phyloP scores from a whole-genome alignment of 192 early-diverging fungal species.

The Coemansia reversa region DNA sequence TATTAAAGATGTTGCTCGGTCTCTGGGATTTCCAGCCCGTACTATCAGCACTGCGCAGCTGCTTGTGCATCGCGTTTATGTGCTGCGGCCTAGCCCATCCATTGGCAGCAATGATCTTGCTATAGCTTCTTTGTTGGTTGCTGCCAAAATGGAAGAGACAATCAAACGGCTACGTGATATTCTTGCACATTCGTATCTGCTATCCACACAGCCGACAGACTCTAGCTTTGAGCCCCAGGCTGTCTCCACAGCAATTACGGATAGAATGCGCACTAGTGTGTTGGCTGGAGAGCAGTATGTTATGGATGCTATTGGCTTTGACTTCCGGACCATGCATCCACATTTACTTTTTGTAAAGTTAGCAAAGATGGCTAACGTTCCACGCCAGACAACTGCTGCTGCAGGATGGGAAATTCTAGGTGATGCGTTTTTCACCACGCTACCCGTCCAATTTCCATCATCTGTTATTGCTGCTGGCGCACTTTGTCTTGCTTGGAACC shows the following conservation, averaged over 20 bases:
- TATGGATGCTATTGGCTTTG: constrained; percentile 78
- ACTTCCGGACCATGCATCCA: constrained; percentile 75
- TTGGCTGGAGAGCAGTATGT: constrained; percentile 68
- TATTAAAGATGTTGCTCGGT: constrained; percentile 34
- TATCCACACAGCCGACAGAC: constrained; percentile 5
- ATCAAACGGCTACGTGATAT: constrained; percentile 83
- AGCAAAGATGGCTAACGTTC: constrained; percentile 60
- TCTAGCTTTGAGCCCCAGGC: constrained; percentile 29
- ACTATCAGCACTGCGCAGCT: constrained; percentile 48
- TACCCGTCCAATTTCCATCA: constrained; percentile 52
- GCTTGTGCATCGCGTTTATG: constrained; percentile 43
- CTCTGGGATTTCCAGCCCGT: constrained; percentile 43
- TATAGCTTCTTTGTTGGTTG: constrained; percentile 73
- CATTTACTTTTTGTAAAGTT: constrained; percentile 72
- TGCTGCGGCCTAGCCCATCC: constrained; percentile 21
- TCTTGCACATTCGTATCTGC: constrained; percentile 59
- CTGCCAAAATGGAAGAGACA: constrained; percentile 85
- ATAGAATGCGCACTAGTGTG: constrained; percentile 65
- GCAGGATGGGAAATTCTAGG: constrained; percentile 46
- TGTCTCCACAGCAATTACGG: constrained; percentile 55
- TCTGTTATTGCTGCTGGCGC: constrained; percentile 42
- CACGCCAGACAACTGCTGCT: constrained; percentile 16
- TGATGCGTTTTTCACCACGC: constrained; percentile 49
- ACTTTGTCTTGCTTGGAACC: constrained; percentile 48
- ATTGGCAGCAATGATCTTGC: constrained; percentile 46